Evolutionary conservation across 306 rosid genomes (phyloP).

Genomic region (Senna tora): DNA sequence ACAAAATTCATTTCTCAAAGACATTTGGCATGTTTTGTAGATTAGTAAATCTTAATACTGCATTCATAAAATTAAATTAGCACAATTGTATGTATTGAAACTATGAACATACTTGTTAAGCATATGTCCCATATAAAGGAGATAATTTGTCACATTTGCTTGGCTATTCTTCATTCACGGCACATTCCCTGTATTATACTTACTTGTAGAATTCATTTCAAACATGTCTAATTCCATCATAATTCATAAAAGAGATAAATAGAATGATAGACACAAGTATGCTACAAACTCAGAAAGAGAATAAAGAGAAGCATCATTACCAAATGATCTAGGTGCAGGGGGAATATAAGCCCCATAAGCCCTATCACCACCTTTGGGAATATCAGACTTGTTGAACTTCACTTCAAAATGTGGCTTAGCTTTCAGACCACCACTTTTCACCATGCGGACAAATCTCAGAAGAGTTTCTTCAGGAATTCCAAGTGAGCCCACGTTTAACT

Average conservation of each 20-base stretch:
- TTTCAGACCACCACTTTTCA: conserved; percentile 77
- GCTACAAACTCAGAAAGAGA: background rate
- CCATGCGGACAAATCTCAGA: conserved; percentile 71
- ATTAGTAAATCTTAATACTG: background rate
- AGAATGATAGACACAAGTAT: conserved; percentile 4
- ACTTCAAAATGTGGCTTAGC: conserved; percentile 83
- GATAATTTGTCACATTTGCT: background rate
- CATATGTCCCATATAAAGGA: conserved; percentile 3
- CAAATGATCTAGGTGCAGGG: conserved; percentile 72
- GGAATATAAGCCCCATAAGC: conserved; percentile 86
- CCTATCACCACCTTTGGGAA: conserved; percentile 65
- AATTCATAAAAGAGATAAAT: background rate
- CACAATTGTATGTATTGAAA: background rate
- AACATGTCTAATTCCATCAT: conserved; percentile 8
- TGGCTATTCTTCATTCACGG: background rate
- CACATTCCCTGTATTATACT: background rate
- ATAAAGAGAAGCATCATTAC: conserved; percentile 44
- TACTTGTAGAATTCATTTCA: conserved; percentile 1
- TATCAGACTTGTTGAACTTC: conserved; percentile 73
- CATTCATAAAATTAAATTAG: conserved; percentile 11
- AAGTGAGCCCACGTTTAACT: conserved; percentile 72
- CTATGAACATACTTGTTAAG: background rate
- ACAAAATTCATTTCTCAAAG: background rate
- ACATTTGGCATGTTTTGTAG: conserved; percentile 8
- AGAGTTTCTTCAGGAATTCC: conserved; percentile 87